These are phyloP conservation scores for Whalleya microplaca DNA, from an alignment of 2,329 filamentous ascomycete species.

Conservation along the genomic window DNA sequence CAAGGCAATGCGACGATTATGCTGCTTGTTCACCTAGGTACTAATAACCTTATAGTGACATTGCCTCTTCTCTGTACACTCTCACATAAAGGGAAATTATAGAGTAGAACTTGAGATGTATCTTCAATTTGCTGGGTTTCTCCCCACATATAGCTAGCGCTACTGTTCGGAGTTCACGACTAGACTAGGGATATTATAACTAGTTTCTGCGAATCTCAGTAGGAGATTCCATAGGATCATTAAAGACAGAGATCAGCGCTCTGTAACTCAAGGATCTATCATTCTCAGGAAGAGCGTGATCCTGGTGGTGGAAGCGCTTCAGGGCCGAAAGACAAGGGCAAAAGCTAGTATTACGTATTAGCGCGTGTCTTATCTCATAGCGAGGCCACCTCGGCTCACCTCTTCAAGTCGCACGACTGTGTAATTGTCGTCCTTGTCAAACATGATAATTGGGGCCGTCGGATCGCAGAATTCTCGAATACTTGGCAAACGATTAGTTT, in stretches of 20 bases:
- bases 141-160: constrained; percentile 31
- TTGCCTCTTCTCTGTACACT: too few species aligned
- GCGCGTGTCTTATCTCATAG: constrained; percentile 1
- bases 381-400: constrained; percentile 46
- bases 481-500: constrained; percentile 42
- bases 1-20: too few species aligned
- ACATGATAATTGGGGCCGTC: constrained; percentile 86
- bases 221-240: too few species aligned
- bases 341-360: constrained; percentile 50
- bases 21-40: too few species aligned
- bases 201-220: neutral
- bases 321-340: constrained; percentile 71
- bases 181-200: too few species aligned
- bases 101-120: too few species aligned
- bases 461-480: constrained; percentile 76
- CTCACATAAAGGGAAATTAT: too few species aligned
- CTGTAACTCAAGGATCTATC: neutral
- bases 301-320: constrained; percentile 54
- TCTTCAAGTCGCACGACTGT: constrained; percentile 71
- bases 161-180: neutral
- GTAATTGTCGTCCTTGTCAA: constrained; percentile 77
- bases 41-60: too few species aligned
- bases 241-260: neutral
- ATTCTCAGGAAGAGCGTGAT: constrained; percentile 12
- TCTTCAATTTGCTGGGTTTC: too few species aligned